Conservation (phyloP, 768 basidiomycete species). For the Rhodotorula taiwanensis region DNA sequence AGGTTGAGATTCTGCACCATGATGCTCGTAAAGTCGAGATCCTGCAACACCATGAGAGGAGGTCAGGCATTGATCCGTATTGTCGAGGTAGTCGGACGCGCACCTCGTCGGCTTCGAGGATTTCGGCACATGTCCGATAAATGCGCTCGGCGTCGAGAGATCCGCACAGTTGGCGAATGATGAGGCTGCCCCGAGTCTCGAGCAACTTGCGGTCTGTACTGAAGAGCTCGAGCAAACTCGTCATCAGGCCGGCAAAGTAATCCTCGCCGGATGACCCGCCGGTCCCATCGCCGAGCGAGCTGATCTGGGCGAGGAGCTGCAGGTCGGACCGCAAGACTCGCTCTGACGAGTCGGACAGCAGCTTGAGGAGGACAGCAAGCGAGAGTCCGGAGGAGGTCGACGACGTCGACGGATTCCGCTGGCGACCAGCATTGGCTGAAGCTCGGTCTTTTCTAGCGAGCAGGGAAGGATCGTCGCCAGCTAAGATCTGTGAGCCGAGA, state of each 20-base stretch:
- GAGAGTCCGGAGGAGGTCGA: constrained; percentile 43
- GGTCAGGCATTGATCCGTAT: background rate
- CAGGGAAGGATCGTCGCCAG: constrained; percentile 65
- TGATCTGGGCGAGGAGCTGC: constrained; percentile 92
- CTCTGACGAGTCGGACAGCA: constrained; percentile 90
- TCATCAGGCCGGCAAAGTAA: constrained; percentile 93
- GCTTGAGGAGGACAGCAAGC: constrained; percentile 90
- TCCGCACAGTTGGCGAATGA: constrained; percentile 87
- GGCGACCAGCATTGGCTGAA: background rate
- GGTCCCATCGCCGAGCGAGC: constrained; percentile 49
- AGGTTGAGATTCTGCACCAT: constrained; percentile 97
- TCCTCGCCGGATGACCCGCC: constrained; percentile 64
- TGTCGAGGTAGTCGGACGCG: constrained; percentile 31
- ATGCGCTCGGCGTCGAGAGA: constrained; percentile 93
- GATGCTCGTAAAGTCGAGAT: constrained; percentile 92
- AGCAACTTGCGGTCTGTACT: constrained; percentile 85
- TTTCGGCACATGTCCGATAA: constrained; percentile 91
- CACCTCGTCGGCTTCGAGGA: constrained; percentile 95
- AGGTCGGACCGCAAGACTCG: constrained; percentile 96
- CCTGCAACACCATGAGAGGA: constrained; percentile 41
- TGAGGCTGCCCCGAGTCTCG: constrained; percentile 86
- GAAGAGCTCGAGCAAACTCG: constrained; percentile 86
- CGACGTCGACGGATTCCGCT: constrained; percentile 10
- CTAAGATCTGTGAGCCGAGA: constrained; percentile 62
- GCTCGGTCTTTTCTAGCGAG: background rate